These are phyloP conservation scores for Chaetomiaceae sp. DNA, from an alignment of 2,329 filamentous ascomycete genomes.

Conservation along the genomic window DNA sequence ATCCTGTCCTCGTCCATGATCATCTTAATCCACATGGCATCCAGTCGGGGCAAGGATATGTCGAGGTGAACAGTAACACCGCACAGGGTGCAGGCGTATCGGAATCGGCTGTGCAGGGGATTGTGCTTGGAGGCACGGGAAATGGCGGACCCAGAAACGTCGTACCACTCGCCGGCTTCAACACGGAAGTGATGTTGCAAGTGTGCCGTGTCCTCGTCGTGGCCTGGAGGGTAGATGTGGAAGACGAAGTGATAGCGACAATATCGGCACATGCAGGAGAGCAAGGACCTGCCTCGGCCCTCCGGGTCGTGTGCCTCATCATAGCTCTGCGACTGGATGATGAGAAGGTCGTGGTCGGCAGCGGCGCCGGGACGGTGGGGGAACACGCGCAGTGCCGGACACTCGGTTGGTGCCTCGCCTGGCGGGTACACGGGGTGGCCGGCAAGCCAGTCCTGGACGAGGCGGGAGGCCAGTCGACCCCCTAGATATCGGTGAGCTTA, in stretches of 20 bases:
- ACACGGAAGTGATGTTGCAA: conserved; percentile 27
- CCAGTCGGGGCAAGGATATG: conserved; percentile 46
- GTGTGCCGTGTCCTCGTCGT: conserved; percentile 11
- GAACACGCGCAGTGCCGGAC: conserved; percentile 15
- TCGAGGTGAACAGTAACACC: conserved; percentile 42
- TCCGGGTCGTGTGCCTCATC: conserved; percentile 13
- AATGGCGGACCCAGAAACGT: not conserved
- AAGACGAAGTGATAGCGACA: conserved; percentile 34
- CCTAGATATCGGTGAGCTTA: conserved; percentile 1
- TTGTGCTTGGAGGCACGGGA: conserved; percentile 33
- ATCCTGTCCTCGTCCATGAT: conserved; percentile 45
- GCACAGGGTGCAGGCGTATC: conserved; percentile 42
- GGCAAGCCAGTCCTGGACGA: conserved; percentile 21
- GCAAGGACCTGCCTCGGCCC: conserved; percentile 9
- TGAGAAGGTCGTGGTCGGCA: conserved; percentile 21
- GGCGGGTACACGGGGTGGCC: conserved; percentile 10
- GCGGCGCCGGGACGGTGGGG: conserved; percentile 8
- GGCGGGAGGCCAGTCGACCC: conserved; percentile 19
- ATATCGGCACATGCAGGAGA: conserved; percentile 30
- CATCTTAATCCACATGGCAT: conserved; percentile 37
- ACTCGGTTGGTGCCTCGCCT: conserved; percentile 5
- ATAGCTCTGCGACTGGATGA: conserved; percentile 20
- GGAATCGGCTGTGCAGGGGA: conserved; percentile 34
- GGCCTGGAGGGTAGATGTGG: conserved; percentile 21
- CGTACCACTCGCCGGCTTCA: conserved; percentile 8